phyloP scores from a whole-genome alignment of 805 yeast species.

The Kurtzmaniella cleridarum region DNA sequence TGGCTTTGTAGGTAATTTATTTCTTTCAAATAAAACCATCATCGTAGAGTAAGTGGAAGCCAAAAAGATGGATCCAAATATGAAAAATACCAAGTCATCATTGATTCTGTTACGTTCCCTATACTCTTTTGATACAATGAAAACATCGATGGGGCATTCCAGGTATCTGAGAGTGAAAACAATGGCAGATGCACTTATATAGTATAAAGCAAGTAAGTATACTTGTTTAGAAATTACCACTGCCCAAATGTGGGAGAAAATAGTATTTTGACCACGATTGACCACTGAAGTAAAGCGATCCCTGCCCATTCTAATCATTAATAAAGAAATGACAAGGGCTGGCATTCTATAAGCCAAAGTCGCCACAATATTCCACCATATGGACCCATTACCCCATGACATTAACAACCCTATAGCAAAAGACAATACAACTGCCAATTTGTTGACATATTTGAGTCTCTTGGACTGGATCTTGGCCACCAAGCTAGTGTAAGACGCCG shows the following conservation, averaged over 20 bases:
- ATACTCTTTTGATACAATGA: conserved; percentile 18
- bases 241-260: too few relatives aligned
- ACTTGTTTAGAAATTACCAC: conserved; percentile 14
- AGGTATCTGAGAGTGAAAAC: conserved; percentile 7
- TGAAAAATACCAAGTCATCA: conserved; percentile 44
- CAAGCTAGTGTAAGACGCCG: conserved; percentile 17
- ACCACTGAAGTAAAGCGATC: too few relatives aligned
- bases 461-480: conserved; percentile 27
- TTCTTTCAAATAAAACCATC: conserved; percentile 50
- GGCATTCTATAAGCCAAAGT: conserved; percentile 25
- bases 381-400: conserved; percentile 9
- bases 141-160: conserved; percentile 1
- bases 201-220: conserved; percentile 13
- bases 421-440: conserved; percentile 22
- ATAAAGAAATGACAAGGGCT: conserved; percentile 22
- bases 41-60: conserved; percentile 45
- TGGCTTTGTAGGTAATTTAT: conserved; percentile 37
- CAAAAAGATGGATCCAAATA: conserved; percentile 39
- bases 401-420: conserved; percentile 22
- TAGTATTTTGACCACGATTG: too few relatives aligned
- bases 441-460: conserved; percentile 31
- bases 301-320: conserved; percentile 14
- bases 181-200: conserved; percentile 17
- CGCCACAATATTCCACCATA: conserved; percentile 27
- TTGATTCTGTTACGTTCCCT: conserved; percentile 32